phyloP scores from a whole-genome alignment of 148 eudicot species.

The Euryodendron excelsum region DNA sequence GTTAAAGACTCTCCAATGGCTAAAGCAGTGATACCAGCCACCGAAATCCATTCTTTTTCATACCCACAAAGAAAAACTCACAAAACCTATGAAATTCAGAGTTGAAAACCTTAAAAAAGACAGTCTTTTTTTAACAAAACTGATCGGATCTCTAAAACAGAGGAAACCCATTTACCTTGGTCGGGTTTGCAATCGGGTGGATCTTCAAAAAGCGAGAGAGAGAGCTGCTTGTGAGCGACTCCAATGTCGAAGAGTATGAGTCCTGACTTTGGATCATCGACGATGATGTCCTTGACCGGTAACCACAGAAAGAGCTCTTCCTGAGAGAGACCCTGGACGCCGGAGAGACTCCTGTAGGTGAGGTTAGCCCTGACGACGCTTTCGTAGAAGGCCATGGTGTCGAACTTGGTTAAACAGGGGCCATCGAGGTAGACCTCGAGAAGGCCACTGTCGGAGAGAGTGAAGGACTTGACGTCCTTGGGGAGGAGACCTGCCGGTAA shows the following conservation, averaged over 20 bases:
- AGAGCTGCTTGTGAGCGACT: conserved; percentile 73
- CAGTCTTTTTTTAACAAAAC: too few relatives aligned
- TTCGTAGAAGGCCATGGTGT: conserved; percentile 69
- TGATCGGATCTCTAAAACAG: neutral
- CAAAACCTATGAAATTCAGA: too few relatives aligned
- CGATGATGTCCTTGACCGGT: conserved; percentile 63
- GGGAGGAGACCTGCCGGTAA: conserved; percentile 67
- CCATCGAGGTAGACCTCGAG: conserved; percentile 51
- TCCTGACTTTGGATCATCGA: conserved; percentile 70
- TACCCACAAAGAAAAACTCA: neutral
- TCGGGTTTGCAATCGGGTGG: conserved; percentile 62
- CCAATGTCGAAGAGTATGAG: conserved; percentile 78
- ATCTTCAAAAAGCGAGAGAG: conserved; percentile 75
- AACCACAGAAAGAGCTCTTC: conserved; percentile 78
- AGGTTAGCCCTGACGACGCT: conserved; percentile 63
- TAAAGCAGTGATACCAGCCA: too few relatives aligned
- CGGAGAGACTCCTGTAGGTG: conserved; percentile 54
- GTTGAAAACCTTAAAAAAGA: too few relatives aligned
- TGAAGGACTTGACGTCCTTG: conserved; percentile 62
- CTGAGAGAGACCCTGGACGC: conserved; percentile 63
- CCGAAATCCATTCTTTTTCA: too few relatives aligned
- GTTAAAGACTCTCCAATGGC: too few relatives aligned
- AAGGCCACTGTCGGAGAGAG: conserved; percentile 36
- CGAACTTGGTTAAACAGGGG: conserved; percentile 69
- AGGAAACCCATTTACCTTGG: conserved; percentile 23